Percentiles rank a stretch among this genome's conserved stretches.
These are phyloP conservation scores for Alopecurus myosuroides DNA, from an alignment of 176 grass and related monocot genomes.

Conservation along the genomic window DNA sequence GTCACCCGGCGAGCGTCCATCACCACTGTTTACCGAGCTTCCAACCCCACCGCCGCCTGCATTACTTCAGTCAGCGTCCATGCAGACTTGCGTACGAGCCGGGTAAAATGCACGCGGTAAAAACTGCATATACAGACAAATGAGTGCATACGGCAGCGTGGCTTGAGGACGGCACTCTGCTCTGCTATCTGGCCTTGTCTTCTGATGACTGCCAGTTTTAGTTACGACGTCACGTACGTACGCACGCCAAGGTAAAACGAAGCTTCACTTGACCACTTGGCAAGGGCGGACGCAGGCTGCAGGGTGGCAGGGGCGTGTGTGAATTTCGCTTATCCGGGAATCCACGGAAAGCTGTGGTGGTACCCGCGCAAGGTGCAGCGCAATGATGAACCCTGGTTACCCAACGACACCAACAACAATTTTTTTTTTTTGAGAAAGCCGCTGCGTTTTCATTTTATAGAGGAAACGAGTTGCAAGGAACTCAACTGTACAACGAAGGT, in stretches of 20 bases:
- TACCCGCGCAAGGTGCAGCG: neutral
- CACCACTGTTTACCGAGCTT: neutral
- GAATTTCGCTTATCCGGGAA: neutral
- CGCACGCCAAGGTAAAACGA: slow-evolving; percentile 24
- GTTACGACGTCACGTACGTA: neutral
- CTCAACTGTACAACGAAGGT: no score
- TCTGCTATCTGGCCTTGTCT: neutral
- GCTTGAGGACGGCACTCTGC: neutral
- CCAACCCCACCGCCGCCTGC: neutral
- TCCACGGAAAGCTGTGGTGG: neutral
- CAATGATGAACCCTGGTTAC: slow-evolving; percentile 22
- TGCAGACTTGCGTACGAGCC: neutral
- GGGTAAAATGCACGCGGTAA: neutral
- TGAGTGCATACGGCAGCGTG: neutral
- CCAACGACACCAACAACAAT: no score
- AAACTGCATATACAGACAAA: neutral
- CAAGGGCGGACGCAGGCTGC: neutral
- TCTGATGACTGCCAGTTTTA: neutral
- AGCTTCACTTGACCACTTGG: slow-evolving; percentile 3
- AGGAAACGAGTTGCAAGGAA: no score
- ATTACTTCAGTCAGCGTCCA: neutral
- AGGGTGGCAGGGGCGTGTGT: neutral
- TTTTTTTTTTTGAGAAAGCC: no score
- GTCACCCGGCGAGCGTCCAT: no score
- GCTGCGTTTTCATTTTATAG: no score